These are phyloP conservation scores for Triticum urartu DNA, from an alignment of 176 grass and related monocot species.

Conservation along the genomic window DNA sequence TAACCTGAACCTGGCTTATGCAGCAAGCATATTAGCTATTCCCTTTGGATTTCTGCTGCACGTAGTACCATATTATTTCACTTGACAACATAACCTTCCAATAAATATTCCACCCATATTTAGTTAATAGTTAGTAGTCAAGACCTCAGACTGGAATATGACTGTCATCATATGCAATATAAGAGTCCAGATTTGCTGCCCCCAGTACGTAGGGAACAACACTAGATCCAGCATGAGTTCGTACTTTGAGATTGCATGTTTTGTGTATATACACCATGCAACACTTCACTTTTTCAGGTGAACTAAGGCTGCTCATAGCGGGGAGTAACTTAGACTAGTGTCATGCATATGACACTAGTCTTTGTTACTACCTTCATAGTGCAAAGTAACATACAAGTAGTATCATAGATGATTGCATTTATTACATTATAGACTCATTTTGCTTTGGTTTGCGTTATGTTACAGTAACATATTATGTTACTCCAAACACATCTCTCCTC, in stretches of 20 bases:
- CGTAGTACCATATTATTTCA: not conserved
- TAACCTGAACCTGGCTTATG: not conserved
- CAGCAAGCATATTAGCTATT: not conserved
- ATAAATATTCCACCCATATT: not conserved
- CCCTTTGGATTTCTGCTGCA: constrained; percentile 1
- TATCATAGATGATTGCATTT: too few relatives aligned
- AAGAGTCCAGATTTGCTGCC: not conserved
- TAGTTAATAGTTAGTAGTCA: not conserved
- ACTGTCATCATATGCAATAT: not conserved
- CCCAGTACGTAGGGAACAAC: not conserved
- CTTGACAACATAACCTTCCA: not conserved
- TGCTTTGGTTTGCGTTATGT: too few relatives aligned
- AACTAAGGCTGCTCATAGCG: not conserved
- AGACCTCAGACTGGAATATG: not conserved
- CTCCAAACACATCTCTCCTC: too few relatives aligned
- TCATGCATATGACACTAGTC: too few relatives aligned
- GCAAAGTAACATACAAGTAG: too few relatives aligned
- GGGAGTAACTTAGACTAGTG: too few relatives aligned
- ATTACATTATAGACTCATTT: too few relatives aligned
- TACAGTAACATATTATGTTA: too few relatives aligned
- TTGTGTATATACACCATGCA: not conserved
- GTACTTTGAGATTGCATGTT: not conserved
- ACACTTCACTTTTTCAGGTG: not conserved
- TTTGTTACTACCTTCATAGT: too few relatives aligned
- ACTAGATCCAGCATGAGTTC: not conserved